phyloP scores from a whole-genome alignment of 106 monocot species.

The Acanthochlamys bracteata region DNA sequence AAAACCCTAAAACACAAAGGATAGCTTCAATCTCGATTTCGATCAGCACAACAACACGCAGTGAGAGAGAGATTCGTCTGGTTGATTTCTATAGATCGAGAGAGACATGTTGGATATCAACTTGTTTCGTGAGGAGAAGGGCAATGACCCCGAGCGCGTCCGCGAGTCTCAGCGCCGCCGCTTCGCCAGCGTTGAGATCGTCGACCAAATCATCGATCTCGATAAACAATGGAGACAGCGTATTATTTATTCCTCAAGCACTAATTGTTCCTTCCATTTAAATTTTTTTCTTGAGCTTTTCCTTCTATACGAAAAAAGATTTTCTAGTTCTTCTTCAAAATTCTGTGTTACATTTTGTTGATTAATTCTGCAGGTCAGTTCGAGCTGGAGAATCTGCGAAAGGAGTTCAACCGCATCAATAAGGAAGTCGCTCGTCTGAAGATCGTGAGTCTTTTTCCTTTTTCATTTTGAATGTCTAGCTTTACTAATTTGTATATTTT shows the following conservation, averaged over 20 bases:
- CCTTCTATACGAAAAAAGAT: too few relatives aligned
- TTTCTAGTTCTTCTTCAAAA: background rate
- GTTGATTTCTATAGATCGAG: too few relatives aligned
- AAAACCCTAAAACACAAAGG: too few relatives aligned
- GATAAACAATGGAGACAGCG: conserved; percentile 92
- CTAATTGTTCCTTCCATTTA: too few relatives aligned
- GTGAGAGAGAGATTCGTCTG: too few relatives aligned
- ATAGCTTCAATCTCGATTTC: too few relatives aligned
- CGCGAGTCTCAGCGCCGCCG: conserved; percentile 94
- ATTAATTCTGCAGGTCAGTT: conserved; percentile 50
- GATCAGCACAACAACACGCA: too few relatives aligned
- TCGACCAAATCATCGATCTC: conserved; percentile 84
- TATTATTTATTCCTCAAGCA: too few relatives aligned
- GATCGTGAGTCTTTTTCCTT: conserved; percentile 27
- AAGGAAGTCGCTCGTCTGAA: conserved; percentile 79
- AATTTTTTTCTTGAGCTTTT: too few relatives aligned
- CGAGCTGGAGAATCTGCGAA: conserved; percentile 67
- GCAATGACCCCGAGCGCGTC: conserved; percentile 1
- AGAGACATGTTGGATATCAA: background rate
- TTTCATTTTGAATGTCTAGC: too few relatives aligned
- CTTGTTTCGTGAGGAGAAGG: background rate
- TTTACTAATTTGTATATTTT: too few relatives aligned
- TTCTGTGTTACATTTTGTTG: background rate
- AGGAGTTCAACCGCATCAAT: conserved; percentile 85
- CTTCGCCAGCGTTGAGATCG: conserved; percentile 71